Evolutionary conservation across 1,284 basidiomycete species (phyloP).

Genomic region (Neolentinus lepideus): DNA sequence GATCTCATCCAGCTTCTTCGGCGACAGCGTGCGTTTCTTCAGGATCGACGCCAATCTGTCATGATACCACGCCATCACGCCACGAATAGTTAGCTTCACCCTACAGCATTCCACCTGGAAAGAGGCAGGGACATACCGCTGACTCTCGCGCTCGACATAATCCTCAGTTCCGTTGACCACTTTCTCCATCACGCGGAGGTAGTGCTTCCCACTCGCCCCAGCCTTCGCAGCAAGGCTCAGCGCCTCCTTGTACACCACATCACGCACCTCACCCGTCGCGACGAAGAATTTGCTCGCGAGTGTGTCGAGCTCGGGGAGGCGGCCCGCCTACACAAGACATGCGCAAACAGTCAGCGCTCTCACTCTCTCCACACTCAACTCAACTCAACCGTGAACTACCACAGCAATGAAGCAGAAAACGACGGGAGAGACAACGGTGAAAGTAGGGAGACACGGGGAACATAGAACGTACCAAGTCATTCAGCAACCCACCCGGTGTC

Average conservation of each 20-base stretch:
- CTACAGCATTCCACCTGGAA: background rate
- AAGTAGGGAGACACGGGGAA: conserved; percentile 10
- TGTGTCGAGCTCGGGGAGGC: conserved; percentile 69
- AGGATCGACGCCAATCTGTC: conserved; percentile 65
- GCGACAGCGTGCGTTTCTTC: conserved; percentile 65
- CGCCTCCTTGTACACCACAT: conserved; percentile 62
- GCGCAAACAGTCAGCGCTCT: background rate
- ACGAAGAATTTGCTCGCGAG: conserved; percentile 76
- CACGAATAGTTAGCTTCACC: background rate
- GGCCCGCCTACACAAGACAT: conserved; percentile 57
- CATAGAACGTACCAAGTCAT: conserved; percentile 62
- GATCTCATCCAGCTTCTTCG: conserved; percentile 87
- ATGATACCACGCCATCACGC: background rate
- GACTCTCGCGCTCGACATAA: conserved; percentile 84
- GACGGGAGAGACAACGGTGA: too few species aligned
- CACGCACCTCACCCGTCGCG: conserved; percentile 47
- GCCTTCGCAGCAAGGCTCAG: conserved; percentile 34
- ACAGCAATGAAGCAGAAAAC: too few species aligned
- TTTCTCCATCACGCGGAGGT: conserved; percentile 90
- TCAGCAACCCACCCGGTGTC: conserved; percentile 74
- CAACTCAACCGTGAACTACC: too few species aligned
- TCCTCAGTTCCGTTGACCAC: conserved; percentile 62
- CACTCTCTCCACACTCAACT: background rate
- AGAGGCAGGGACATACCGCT: conserved; percentile 51
- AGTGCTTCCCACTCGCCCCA: conserved; percentile 66